Conservation (phyloP, 2,329 filamentous ascomycete species). For the Pestalotiopsis sp. region DNA sequence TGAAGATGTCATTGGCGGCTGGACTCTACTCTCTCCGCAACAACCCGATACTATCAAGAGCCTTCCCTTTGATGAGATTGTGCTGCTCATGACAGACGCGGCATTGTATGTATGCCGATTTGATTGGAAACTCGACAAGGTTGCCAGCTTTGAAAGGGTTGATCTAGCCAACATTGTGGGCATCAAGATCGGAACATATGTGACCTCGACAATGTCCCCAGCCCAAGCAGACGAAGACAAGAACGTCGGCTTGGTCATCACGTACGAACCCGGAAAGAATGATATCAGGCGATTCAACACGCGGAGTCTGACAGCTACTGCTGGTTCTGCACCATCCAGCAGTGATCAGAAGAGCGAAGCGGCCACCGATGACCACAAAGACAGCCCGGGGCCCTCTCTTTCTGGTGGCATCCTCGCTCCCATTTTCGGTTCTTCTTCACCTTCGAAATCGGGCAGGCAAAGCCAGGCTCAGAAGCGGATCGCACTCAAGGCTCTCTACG, state of each 20-base stretch:
- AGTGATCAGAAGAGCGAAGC: conserved; percentile 7
- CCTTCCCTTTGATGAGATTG: conserved; percentile 81
- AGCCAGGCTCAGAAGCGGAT: conserved; percentile 39
- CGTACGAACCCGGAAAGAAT: conserved; percentile 70
- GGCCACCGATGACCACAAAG: not conserved
- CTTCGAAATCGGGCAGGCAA: conserved; percentile 9
- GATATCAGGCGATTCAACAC: conserved; percentile 83
- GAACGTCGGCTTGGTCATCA: conserved; percentile 83
- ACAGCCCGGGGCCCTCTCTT: conserved; percentile 4
- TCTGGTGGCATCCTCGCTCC: conserved; percentile 25
- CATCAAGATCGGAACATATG: conserved; percentile 81
- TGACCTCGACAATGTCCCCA: conserved; percentile 81
- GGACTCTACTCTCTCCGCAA: conserved; percentile 81
- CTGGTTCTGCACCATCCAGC: conserved; percentile 24
- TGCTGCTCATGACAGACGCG: conserved; percentile 81
- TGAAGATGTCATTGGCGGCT: conserved; percentile 85
- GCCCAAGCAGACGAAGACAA: conserved; percentile 73
- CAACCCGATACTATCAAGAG: conserved; percentile 68
- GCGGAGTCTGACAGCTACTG: conserved; percentile 66
- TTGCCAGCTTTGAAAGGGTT: conserved; percentile 86
- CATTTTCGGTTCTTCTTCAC: conserved; percentile 40
- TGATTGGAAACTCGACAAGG: conserved; percentile 94
- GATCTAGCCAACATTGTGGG: conserved; percentile 71
- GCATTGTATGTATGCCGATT: conserved; percentile 89
- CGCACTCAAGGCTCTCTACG: conserved; percentile 57